Evolutionary conservation across 768 basidiomycete species (phyloP).

Genomic region (Clitopilus passeckerianus): DNA sequence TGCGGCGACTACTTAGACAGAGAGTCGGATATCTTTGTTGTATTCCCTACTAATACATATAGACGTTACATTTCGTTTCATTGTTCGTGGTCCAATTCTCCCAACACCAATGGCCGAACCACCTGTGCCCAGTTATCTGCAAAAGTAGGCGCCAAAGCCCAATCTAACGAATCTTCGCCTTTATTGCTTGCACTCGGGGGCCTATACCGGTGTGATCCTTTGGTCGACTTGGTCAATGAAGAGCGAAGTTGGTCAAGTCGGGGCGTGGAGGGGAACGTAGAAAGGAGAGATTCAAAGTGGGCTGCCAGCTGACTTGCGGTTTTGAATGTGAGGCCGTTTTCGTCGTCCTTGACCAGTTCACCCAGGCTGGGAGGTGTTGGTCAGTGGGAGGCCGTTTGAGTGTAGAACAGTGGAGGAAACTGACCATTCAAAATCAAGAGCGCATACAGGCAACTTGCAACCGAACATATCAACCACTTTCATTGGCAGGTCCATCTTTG

Average conservation of each 20-base stretch:
- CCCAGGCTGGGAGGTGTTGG: constrained; percentile 47
- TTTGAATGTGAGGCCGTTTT: constrained; percentile 81
- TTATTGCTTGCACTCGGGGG: background rate
- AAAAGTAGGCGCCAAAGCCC: constrained; percentile 43
- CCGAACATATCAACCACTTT: constrained; percentile 99
- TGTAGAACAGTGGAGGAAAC: constrained; percentile 12
- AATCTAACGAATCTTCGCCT: background rate
- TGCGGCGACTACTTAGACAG: too few species aligned
- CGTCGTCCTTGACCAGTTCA: constrained; percentile 81
- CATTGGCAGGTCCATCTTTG: constrained; percentile 93
- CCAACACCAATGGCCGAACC: constrained; percentile 54
- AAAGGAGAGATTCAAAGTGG: constrained; percentile 64
- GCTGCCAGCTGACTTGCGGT: constrained; percentile 61
- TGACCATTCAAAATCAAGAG: constrained; percentile 84
- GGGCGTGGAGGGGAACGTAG: constrained; percentile 53
- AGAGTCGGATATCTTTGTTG: background rate
- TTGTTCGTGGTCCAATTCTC: constrained; percentile 7
- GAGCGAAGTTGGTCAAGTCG: constrained; percentile 46
- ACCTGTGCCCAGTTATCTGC: constrained; percentile 77
- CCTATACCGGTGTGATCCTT: constrained; percentile 11
- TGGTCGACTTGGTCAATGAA: constrained; percentile 35
- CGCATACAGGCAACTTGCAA: constrained; percentile 90
- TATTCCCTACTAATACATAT: background rate
- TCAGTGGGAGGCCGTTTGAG: background rate
- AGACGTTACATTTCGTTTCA: background rate